Base-by-base conservation (phyloP, 805 yeast genomes). In the Metschnikowia proteae region DNA sequence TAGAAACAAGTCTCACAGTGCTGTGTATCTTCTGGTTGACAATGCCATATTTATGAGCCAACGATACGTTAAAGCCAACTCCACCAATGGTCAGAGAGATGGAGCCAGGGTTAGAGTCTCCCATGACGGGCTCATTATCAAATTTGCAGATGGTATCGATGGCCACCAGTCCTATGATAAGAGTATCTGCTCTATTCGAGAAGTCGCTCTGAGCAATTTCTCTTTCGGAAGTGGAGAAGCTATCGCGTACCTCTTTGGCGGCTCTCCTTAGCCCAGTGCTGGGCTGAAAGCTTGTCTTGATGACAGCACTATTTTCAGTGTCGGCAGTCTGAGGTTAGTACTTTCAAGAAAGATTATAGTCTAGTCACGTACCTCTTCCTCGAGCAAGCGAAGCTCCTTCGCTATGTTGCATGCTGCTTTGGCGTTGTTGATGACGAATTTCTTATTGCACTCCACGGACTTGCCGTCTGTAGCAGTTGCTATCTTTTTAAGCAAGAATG, bases 351-450 rank as follows among this genome's bases (percentile, higher is more conserved):
- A 25, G 8, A 38, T 13, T 4, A 25, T 10, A 11, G 8, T 40
- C 23, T 26, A 8, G 11, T 13, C 35, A 40, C 43, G 35, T 40
- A 40, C 43, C 36, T 31, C 35, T 5, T 23, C n/a, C 5, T 45
- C 47, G 7, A 43, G 40, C 29, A 11, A 17, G 23, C 17, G n/a
- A 23, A 86, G 65, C 40, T 77, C 79, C 22, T 60, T 67, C 3
- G 96, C 91, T 25, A 89, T 84, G 47, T 75, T 63, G 2, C 92
- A 70, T 0, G 88, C 96, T 34, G 82, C 67, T 35, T 60, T 68
- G 1, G 92, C 94, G 61, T 89, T 89, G 59, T 88, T 84, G 56
- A 82, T 71, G 3, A 89, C 96, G 62, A 90, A 86, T 46, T 79
- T 81, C 46, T 85, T 73, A 65, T 89, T 89, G 37, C 88, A 81